Evolutionary conservation across 2,329 filamentous ascomycete species (phyloP), one percentile per base, ranked within the genome.

Genomic region (Aspergillus novoparasiticus): DNA sequence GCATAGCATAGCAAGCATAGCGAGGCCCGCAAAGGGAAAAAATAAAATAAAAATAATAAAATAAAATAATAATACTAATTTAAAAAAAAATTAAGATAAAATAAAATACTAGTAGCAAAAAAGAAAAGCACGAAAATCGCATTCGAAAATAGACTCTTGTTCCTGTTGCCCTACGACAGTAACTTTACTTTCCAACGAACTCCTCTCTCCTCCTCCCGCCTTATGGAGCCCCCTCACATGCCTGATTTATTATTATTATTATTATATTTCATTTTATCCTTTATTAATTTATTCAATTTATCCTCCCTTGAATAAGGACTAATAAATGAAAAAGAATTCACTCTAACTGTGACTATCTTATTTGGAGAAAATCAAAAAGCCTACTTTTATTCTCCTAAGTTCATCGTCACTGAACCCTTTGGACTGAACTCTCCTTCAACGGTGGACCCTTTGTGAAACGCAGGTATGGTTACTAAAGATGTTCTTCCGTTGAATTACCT

Each of bases 311-410:
- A n/a, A 21, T 10, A 19, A 2, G n/a, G 19, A 51, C 16, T 51
- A 32, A 34, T 19, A 30, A 55, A 30, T 9, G 16, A 16, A 23
- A 36, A 11, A 26, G 23, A 32, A 53, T 10, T 34, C 2, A 6
- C 23, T 48, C 21, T 32, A 30, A 34, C 21, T 30, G n/a, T 21
- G 10, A 30, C 28, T 51, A 34, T 50, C 26, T 51, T n/a, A 10
- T 28, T 23, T 48, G 39, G 39, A 19, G 39, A n/a, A 53, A 53
- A 53, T 12, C 26, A 53, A 32, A 32, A n/a, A 53, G 11, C 12
- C 43, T 46, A 23, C 43, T 19, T 19, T 60, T 58, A 65, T 65
- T 65, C 60, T 60, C 63, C 63, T 48, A 41, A 60, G 51, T 60
- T 36, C 53, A 51, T 59, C 57, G 12, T 32, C 32, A 51, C 32